Evolutionary conservation across 2,329 filamentous ascomycete genomes (phyloP).

Genomic region (Microdochium bolleyi): DNA sequence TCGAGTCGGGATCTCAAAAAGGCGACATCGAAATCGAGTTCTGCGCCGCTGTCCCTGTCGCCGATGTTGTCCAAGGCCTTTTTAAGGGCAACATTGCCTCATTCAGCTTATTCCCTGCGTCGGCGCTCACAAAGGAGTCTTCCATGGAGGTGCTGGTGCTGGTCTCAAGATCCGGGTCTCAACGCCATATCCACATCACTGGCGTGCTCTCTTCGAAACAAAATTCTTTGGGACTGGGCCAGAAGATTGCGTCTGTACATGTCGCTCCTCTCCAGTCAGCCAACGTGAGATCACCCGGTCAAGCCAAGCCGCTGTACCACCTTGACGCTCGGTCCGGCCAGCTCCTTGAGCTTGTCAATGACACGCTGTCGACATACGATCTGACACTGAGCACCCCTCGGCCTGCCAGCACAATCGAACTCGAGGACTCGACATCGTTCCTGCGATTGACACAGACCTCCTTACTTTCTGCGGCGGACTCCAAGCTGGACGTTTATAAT

Average conservation of each 20-base stretch:
- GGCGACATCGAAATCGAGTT: constrained; percentile 37
- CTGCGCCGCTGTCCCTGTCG: constrained; percentile 33
- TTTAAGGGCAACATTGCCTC: constrained; percentile 47
- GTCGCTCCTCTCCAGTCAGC: constrained; percentile 22
- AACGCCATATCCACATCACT: constrained; percentile 17
- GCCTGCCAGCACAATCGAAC: constrained; percentile 43
- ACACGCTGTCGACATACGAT: constrained; percentile 53
- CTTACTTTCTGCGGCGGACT: constrained; percentile 50
- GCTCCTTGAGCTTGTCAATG: constrained; percentile 50
- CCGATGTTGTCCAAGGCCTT: constrained; percentile 44
- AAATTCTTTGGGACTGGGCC: background rate
- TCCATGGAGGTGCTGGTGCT: constrained; percentile 46
- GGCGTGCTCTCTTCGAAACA: constrained; percentile 9
- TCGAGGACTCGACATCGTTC: constrained; percentile 51
- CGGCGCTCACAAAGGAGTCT: constrained; percentile 31
- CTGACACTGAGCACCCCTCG: constrained; percentile 55
- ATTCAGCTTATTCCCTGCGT: constrained; percentile 40
- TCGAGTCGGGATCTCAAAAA: constrained; percentile 20
- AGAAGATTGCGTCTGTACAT: background rate
- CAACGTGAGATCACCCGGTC: constrained; percentile 10
- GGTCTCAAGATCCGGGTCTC: constrained; percentile 26
- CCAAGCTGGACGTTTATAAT: constrained; percentile 57
- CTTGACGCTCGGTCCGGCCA: constrained; percentile 57
- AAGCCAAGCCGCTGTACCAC: constrained; percentile 30
- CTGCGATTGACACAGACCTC: constrained; percentile 59